Evolutionary conservation across 352 stramenopile genomes (phyloP).

Genomic region (Globisporangium lucens): DNA sequence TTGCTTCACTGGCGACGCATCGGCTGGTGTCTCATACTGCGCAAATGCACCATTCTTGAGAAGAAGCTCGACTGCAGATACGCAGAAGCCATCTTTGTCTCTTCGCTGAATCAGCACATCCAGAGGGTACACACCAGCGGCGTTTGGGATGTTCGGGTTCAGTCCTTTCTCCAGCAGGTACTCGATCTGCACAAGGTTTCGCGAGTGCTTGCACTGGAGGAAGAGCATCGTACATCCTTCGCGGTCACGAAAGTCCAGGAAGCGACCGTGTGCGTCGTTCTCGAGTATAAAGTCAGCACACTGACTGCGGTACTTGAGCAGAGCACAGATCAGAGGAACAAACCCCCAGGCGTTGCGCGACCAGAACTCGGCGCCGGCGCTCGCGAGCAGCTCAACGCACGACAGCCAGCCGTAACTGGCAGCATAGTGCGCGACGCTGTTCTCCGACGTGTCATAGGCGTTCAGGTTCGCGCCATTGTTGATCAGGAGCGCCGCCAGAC

Average conservation of each 20-base stretch:
- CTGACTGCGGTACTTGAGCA: constrained; percentile 46
- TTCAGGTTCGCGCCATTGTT: constrained; percentile 75
- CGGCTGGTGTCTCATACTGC: constrained; percentile 37
- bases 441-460: constrained; percentile 72
- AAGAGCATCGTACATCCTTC: constrained; percentile 79
- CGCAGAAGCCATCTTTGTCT: constrained; percentile 26
- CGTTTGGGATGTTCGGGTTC: constrained; percentile 62
- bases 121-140: constrained; percentile 45
- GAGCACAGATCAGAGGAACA: constrained; percentile 59
- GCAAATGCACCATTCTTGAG: constrained; percentile 42
- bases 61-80: constrained; percentile 44
- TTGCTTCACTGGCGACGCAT: constrained; percentile 26
- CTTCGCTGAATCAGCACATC: constrained; percentile 47
- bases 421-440: constrained; percentile 72
- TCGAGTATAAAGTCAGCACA: constrained; percentile 64
- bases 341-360: constrained; percentile 72
- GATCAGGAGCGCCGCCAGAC: constrained; percentile 48
- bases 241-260: constrained; percentile 66
- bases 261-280: constrained; percentile 44
- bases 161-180: constrained; percentile 69
- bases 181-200: constrained; percentile 47
- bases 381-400: constrained; percentile 50
- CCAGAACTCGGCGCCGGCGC: constrained; percentile 62
- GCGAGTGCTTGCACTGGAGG: constrained; percentile 62
- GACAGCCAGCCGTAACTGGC: constrained; percentile 78